Evolutionary conservation across 495 filamentous ascomycete species (phyloP).

Genomic region (Podospora sp.): DNA sequence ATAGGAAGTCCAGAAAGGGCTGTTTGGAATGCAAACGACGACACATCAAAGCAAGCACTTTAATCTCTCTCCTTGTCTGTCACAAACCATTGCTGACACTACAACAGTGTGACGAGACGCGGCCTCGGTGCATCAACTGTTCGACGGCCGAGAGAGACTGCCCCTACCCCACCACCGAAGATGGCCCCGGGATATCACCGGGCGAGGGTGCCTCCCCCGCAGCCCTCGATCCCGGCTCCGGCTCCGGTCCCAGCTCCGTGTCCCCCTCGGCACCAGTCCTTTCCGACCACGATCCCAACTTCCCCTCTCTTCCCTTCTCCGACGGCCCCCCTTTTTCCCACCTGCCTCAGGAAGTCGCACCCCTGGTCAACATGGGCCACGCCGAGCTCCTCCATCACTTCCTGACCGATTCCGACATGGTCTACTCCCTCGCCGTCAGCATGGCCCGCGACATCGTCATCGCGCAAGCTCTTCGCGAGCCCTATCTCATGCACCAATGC

Average conservation of each 20-base stretch:
- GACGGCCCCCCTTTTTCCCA: constrained; percentile 10
- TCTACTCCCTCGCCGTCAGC: constrained; percentile 16
- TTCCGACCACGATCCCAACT: neutral
- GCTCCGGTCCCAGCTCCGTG: constrained; percentile 7
- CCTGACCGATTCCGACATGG: constrained; percentile 19
- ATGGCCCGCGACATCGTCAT: constrained; percentile 21
- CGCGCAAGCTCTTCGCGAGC: constrained; percentile 29
- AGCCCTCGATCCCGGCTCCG: constrained; percentile 10
- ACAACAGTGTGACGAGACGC: constrained; percentile 39
- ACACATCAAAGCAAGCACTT: constrained; percentile 53
- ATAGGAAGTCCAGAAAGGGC: constrained; percentile 61
- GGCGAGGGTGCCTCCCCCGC: constrained; percentile 20
- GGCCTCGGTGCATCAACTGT: constrained; percentile 41
- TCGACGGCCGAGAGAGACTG: constrained; percentile 35
- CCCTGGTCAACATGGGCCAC: constrained; percentile 35
- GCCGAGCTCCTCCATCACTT: constrained; percentile 42
- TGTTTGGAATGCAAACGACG: constrained; percentile 62
- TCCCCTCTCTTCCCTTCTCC: neutral
- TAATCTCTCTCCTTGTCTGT: neutral
- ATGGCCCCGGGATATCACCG: constrained; percentile 2
- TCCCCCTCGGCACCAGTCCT: neutral
- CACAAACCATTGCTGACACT: neutral
- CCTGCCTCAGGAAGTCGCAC: constrained; percentile 14
- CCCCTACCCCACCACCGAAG: constrained; percentile 27
- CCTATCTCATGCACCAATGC: constrained; percentile 49